Percentiles rank a stretch among this genome's conserved stretches.
phyloP scores from a whole-genome alignment of 352 stramenopile genomes.

The Pilasporangium apinafurcum region DNA sequence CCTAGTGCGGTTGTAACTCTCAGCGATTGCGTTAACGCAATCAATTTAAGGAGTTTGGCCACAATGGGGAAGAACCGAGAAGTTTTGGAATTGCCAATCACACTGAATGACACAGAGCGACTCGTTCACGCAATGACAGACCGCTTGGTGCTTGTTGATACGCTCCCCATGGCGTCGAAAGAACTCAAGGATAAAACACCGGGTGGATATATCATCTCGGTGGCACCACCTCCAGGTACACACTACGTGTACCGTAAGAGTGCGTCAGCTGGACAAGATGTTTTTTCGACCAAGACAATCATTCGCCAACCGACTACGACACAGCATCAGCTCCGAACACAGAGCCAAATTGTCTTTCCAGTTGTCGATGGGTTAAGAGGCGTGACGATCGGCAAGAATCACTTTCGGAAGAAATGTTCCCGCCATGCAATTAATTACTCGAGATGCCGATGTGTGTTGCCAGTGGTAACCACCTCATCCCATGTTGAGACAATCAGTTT shows the following conservation, averaged over 20 bases:
- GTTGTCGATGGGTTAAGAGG: slow-evolving; percentile 40
- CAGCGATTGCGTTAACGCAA: slow-evolving; percentile 41
- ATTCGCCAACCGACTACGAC: too few species aligned
- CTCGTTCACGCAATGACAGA: slow-evolving; percentile 30
- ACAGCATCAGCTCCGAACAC: not conserved
- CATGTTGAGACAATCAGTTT: slow-evolving; percentile 45
- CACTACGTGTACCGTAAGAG: slow-evolving; percentile 7
- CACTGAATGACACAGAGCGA: slow-evolving; percentile 22
- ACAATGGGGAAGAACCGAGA: slow-evolving; percentile 13
- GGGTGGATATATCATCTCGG: slow-evolving; percentile 24
- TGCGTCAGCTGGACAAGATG: not conserved
- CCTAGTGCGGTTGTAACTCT: slow-evolving; percentile 12
- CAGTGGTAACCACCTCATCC: slow-evolving; percentile 37
- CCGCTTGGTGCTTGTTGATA: slow-evolving; percentile 22
- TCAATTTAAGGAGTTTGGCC: slow-evolving; percentile 42
- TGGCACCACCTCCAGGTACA: slow-evolving; percentile 37
- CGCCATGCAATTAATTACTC: slow-evolving; percentile 48
- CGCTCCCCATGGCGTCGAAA: slow-evolving; percentile 43
- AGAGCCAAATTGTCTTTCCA: slow-evolving; percentile 26
- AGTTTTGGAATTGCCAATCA: slow-evolving; percentile 21
- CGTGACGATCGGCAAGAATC: slow-evolving; percentile 34
- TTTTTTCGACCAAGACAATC: too few species aligned
- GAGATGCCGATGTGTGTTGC: slow-evolving; percentile 55
- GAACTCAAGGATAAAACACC: slow-evolving; percentile 37
- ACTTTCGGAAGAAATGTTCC: slow-evolving; percentile 53